Evolutionary conservation across 2,329 filamentous ascomycete species (phyloP), one percentile per base, ranked within the genome.

Genomic region (Claviceps capensis): DNA sequence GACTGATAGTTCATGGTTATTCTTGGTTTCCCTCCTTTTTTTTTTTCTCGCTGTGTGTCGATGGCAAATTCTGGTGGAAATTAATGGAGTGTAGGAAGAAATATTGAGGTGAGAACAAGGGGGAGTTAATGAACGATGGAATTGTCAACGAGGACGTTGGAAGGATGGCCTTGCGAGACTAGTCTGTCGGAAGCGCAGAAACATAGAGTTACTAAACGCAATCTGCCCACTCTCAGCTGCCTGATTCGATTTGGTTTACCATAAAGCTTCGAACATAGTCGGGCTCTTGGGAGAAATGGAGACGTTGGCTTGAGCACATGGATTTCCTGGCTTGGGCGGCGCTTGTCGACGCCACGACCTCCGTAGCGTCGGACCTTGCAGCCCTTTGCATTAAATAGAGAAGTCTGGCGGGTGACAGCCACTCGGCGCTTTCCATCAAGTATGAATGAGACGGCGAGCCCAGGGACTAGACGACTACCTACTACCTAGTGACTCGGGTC

Each of bases 1-100:
- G 30, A 37, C 43, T 51, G 53, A 36, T 49, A 45, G 53, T 37
- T 50, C 53, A 53, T 55, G 9, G 34, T 53, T 49, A 30, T 50
- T 40, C 9, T 34, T 34, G 30, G 30, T 34, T 48, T 26, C 14
- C 16, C n/a, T 40, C 16, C 19, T 41, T 41, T 41, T 41, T 26
- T 22, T 2, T 11, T 6, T 5, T 22, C 17, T 37, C 9, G 22
- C 5, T 38, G 8, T 47, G 16, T 48, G 13, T 47, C 5, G 14
- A 48, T 13, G 30, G 46, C 17, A 37, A 23, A 9, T 22, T 48
- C n/a, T 16, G 5, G n/a, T 36, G 52, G 42, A 50, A 53, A 22
- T 41, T 11, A 36, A 19, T 11, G 47, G n/a, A 44, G 30, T 16
- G 42, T 11, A 5, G 19, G n/a, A 22, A 41, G 38, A 17, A 23